These are phyloP conservation scores for Pseudogymnoascus sp. DNA, from an alignment of 2,329 filamentous ascomycete species.

Conservation along the genomic window DNA sequence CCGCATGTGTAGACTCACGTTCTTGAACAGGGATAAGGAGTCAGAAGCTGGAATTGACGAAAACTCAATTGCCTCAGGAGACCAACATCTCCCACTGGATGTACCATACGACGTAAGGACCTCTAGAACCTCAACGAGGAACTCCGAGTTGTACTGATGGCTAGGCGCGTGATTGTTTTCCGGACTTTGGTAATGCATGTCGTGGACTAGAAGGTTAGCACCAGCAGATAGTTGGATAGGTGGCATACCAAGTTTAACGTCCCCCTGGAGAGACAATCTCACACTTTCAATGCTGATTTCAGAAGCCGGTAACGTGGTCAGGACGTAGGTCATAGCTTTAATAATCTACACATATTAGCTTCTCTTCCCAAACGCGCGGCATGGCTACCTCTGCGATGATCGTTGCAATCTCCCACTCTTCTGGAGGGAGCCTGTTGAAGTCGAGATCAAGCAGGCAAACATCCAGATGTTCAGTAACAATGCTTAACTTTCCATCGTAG, in stretches of 20 bases:
- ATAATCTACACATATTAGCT: constrained; percentile 10
- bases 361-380: not conserved
- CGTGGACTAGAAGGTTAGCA: constrained; percentile 13
- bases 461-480: constrained; percentile 14
- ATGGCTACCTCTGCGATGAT: constrained; percentile 15
- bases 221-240: not conserved
- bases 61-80: no score
- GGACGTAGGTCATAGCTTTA: constrained; percentile 17
- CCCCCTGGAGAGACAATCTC: constrained; percentile 10
- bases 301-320: not conserved
- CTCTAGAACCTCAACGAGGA: no score
- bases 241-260: constrained; percentile 17
- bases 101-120: no score
- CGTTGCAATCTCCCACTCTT: constrained; percentile 18
- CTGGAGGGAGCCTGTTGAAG: constrained; percentile 13
- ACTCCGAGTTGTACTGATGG: no score
- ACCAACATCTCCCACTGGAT: no score
- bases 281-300: not conserved
- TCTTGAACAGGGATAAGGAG: no score
- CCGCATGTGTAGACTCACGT: no score
- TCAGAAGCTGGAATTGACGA: no score
- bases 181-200: constrained; percentile 17
- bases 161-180: no score
- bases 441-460: constrained; percentile 15
- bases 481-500: constrained; percentile 12